Conservation (phyloP, 805 yeast species). For the Candida patagonica region DNA sequence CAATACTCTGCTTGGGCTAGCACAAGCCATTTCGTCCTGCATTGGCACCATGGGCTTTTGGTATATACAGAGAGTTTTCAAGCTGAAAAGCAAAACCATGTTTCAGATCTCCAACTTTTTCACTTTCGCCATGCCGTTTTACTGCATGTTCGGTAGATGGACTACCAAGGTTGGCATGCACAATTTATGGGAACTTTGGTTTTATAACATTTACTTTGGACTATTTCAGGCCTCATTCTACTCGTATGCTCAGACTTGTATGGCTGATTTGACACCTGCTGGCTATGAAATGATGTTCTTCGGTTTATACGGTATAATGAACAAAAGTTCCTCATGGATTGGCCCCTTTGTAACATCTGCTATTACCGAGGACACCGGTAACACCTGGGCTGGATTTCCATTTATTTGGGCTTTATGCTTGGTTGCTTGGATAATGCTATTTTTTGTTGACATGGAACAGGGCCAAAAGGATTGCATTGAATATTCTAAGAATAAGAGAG, state of each 20-base stretch:
- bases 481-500: slow-evolving; percentile 7
- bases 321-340: slow-evolving; percentile 12
- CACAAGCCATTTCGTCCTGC: slow-evolving; percentile 10
- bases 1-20: slow-evolving; percentile 10
- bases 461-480: slow-evolving; percentile 7
- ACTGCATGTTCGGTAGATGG: slow-evolving; percentile 13
- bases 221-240: slow-evolving; percentile 12
- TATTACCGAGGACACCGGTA: slow-evolving; percentile 9
- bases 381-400: slow-evolving; percentile 13
- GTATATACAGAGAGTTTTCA: slow-evolving; percentile 11
- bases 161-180: slow-evolving; percentile 12
- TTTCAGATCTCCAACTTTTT: slow-evolving; percentile 12
- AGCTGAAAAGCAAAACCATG: slow-evolving; percentile 12
- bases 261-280: slow-evolving; percentile 12
- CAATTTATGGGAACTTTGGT: slow-evolving; percentile 15
- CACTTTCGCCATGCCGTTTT: slow-evolving; percentile 12
- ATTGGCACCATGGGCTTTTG: slow-evolving; percentile 11
- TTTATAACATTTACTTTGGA: slow-evolving; percentile 12
- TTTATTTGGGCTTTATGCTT: slow-evolving; percentile 12
- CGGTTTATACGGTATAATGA: slow-evolving; percentile 13
- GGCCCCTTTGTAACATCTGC: slow-evolving; percentile 15
- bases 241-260: slow-evolving; percentile 12
- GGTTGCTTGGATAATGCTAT: slow-evolving; percentile 11
- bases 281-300: slow-evolving; percentile 13
- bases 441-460: slow-evolving; percentile 10